Conservation (phyloP, 192 early-diverging fungal genomes). For the Pecoramyces ruminantium region DNA sequence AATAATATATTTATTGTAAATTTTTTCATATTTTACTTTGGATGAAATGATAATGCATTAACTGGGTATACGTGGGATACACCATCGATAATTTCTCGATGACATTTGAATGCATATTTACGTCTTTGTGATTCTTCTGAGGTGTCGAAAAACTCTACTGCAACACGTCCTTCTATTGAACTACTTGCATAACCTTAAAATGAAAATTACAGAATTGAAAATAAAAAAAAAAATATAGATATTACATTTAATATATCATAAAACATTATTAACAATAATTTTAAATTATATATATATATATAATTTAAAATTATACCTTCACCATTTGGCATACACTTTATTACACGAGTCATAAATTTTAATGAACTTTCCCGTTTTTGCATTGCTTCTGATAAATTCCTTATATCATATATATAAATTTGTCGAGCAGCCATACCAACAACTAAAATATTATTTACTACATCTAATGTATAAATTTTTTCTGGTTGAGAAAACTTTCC, state of each 20-base stretch:
- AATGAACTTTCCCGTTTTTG: constrained; percentile 59
- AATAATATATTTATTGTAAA: too few relatives aligned
- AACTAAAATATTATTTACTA: constrained; percentile 44
- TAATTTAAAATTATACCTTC: too few relatives aligned
- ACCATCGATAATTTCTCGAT: constrained; percentile 59
- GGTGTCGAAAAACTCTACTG: constrained; percentile 79
- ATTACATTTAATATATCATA: too few relatives aligned
- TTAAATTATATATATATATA: too few relatives aligned
- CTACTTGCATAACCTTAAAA: constrained; percentile 60
- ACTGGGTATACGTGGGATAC: constrained; percentile 80
- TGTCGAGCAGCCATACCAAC: constrained; percentile 67
- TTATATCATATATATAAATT: constrained; percentile 69
- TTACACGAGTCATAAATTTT: constrained; percentile 75
- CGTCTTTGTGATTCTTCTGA: constrained; percentile 42
- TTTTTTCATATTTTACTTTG: constrained; percentile 29
- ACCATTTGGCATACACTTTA: constrained; percentile 74
- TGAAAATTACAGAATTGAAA: too few relatives aligned
- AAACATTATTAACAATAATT: too few relatives aligned
- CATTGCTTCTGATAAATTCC: constrained; percentile 56
- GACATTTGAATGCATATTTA: constrained; percentile 96
- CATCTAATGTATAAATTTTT: constrained; percentile 76
- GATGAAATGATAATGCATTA: constrained; percentile 83
- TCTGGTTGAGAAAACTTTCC: constrained; percentile 27
- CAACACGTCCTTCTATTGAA: constrained; percentile 88
- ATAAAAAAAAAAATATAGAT: too few relatives aligned